Evolutionary conservation across 257 asterid species (phyloP), one percentile per base, ranked within the genome.

Genomic region (Solanum pimpinellifolium): DNA sequence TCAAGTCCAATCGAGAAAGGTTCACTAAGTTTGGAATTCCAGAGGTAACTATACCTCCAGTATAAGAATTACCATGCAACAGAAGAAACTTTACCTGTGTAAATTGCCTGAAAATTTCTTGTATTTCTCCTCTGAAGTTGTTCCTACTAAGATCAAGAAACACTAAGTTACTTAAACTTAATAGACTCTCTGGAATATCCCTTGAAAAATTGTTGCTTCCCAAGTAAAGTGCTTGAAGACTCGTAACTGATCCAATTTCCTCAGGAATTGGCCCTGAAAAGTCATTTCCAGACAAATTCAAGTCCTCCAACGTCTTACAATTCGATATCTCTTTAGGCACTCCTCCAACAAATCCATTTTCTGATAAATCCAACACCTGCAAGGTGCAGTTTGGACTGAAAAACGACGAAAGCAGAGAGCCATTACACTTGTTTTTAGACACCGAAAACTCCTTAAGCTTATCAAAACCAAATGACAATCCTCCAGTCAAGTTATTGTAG

Each of bases 111-210:
- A 97, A 92, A 52, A 95, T 90, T 2, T 70, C 70, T 84, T 97
- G 99, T 80, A 96, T 88, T 6, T 93, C 94, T 62, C 98, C 98
- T 83, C 93, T 92, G 56, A 97, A 97, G 39, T 49, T 86, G 85
- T 96, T 97, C 18, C 85, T 86, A 89, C 99, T 96, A 35, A 95
- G 83, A 90, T 97, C 99, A 10, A 97, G 94, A 88, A 93, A 93
- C 80, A 84, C 88, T 87, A 97, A 89, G 60, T 90, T 94, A 27
- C 70, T 83, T 20, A 95, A 90, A 47, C 89, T 88, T 25, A 89
- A 82, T 75, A 97, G 88, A 27, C 90, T 89, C 47, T 91, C 91
- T 1, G 99, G 99, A 87, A 97, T 96, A 8, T 93, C 93, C 49
- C 98, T 91, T 14, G 95, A 96, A 85, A 97, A 96, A 9, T 42